Evolutionary conservation across 2,329 filamentous ascomycete genomes (phyloP), one percentile per base, ranked within the genome.

Genomic region (Endoconidiophora laricicola): DNA sequence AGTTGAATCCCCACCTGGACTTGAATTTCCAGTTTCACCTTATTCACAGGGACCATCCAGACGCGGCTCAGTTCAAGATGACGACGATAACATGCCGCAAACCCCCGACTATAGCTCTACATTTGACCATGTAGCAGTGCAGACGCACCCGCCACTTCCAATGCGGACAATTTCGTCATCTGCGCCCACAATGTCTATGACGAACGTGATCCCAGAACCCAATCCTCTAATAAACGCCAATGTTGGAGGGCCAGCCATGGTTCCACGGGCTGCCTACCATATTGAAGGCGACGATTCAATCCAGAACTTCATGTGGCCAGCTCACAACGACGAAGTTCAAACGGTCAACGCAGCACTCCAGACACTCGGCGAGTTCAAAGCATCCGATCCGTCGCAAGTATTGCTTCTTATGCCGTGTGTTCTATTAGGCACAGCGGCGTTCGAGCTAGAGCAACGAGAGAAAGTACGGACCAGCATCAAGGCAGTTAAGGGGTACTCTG

Each of bases 321-420:
- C 6, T n/a, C n/a, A 2, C 38, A 6, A 38, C 80, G 44, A 73
- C 67, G 0, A 52, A 69, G 12, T 33, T 12, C 29, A 12, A 2
- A 72, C 73, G 0, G 73, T 81, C 1, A 69, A 78, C 22, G 71
- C 78, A 55, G 74, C 73, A 0, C 64, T 81, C 6, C 59, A 61
- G 0, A 67, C 79, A 3, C 59, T 81, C 3, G 70, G 74, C 50
- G 66, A 66, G 0, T 74, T 81, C 58, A 69, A 68, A 52, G 68
- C 74, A 2, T 70, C 68, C 14, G 77, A 81, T 54, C 74, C 74
- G 0, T 69, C 68, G 3, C 76, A 80, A 57, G 77, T 74, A 0
- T 63, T 81, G 3, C 65, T 80, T 0, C 62, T 81, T 18, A 70
- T 79, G 12, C 77, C 77, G 0, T 76, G 74, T 49, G 68, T 80